Evolutionary conservation across 768 basidiomycete species (phyloP).

Genomic region (Suillus clintonianus): DNA sequence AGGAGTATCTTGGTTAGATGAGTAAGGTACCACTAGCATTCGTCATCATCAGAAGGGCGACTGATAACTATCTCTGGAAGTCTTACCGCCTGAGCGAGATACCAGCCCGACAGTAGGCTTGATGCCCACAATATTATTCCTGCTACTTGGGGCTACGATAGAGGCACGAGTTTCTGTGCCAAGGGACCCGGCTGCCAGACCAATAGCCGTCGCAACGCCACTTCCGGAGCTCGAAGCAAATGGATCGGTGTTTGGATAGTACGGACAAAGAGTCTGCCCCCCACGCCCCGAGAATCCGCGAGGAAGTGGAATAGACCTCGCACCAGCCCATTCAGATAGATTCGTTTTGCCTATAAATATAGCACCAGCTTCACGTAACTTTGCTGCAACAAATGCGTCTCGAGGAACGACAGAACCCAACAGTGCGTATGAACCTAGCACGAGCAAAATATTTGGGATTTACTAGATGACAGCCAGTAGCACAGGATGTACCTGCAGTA

Average conservation of each 20-base stretch:
- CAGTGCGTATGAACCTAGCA: constrained; percentile 19
- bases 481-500: constrained; percentile 33
- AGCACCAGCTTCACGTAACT: constrained; percentile 32
- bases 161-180: constrained; percentile 52
- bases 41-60: too few species aligned
- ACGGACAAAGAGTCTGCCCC: constrained; percentile 44
- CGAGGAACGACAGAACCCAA: constrained; percentile 10
- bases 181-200: constrained; percentile 42
- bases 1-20: constrained; percentile 56
- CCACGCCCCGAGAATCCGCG: constrained; percentile 51
- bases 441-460: neutral
- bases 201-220: constrained; percentile 42
- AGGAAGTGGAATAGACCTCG: constrained; percentile 34
- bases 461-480: neutral
- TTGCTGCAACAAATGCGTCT: constrained; percentile 35
- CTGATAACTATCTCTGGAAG: neutral
- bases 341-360: constrained; percentile 45
- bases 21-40: constrained; percentile 55
- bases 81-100: constrained; percentile 36
- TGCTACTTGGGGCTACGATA: constrained; percentile 44
- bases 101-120: constrained; percentile 43
- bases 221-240: constrained; percentile 46
- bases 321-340: constrained; percentile 47
- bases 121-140: constrained; percentile 44
- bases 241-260: constrained; percentile 40